Percentiles rank a stretch among this genome's conserved stretches.
These are phyloP conservation scores for Phoenix roebelenii DNA, from an alignment of 176 grass and related monocot genomes.

Conservation along the genomic window DNA sequence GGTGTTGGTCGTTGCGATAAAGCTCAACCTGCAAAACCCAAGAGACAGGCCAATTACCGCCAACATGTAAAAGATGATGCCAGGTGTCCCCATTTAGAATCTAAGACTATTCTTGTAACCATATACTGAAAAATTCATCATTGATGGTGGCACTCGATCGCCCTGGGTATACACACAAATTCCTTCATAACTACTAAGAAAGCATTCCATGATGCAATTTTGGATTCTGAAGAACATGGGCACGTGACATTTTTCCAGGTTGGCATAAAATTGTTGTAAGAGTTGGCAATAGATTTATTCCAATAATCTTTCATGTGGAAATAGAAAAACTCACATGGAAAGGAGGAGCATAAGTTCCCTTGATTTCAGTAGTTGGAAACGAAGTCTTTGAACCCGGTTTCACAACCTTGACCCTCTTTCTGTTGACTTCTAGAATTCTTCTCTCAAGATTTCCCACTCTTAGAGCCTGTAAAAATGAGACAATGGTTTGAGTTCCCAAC, in stretches of 20 bases:
- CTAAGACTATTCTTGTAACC: too few relatives aligned
- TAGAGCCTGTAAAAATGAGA: slow-evolving; percentile 41
- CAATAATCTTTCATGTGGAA: background rate
- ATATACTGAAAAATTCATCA: too few relatives aligned
- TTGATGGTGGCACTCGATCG: too few relatives aligned
- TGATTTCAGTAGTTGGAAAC: slow-evolving; percentile 65
- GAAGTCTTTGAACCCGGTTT: slow-evolving; percentile 94
- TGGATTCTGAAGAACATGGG: background rate
- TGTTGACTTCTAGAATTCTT: slow-evolving; percentile 82
- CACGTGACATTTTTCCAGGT: too few relatives aligned
- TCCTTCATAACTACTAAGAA: too few relatives aligned
- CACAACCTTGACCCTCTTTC: slow-evolving; percentile 85
- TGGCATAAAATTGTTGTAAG: too few relatives aligned
- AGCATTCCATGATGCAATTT: too few relatives aligned
- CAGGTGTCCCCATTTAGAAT: too few relatives aligned
- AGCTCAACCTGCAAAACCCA: slow-evolving; percentile 62
- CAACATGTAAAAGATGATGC: too few relatives aligned
- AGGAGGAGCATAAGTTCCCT: slow-evolving; percentile 74
- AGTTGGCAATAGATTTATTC: too few relatives aligned
- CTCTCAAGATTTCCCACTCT: slow-evolving; percentile 74
- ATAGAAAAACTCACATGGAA: slow-evolving; percentile 59
- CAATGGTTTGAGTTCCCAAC: background rate
- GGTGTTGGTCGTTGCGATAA: slow-evolving; percentile 69
- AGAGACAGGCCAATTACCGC: too few relatives aligned
- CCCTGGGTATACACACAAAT: too few relatives aligned